phyloP scores from a whole-genome alignment of 2,329 filamentous ascomycete species.

The Byssothecium circinans region DNA sequence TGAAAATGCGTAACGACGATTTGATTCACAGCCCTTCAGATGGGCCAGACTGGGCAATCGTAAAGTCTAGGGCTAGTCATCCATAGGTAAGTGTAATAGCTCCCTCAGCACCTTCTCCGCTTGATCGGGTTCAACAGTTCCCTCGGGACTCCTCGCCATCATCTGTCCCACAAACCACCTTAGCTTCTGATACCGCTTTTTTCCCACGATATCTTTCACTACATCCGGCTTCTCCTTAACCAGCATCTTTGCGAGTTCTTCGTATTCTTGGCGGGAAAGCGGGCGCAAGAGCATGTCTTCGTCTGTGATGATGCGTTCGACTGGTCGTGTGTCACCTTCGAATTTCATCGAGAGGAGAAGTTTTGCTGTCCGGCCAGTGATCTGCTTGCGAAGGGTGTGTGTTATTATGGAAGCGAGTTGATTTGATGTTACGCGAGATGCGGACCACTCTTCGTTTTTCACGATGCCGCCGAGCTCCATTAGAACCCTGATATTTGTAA shows the following conservation, averaged over 20 bases:
- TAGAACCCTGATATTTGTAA: conserved; percentile 44
- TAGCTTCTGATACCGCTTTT: conserved; percentile 65
- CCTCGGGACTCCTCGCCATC: conserved; percentile 62
- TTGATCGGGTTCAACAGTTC: conserved; percentile 62
- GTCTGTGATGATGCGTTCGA: conserved; percentile 58
- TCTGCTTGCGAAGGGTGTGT: conserved; percentile 45
- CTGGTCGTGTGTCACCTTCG: conserved; percentile 51
- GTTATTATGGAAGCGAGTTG: conserved; percentile 50
- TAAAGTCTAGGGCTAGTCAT: not conserved
- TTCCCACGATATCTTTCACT: conserved; percentile 61
- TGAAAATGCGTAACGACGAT: too few species aligned
- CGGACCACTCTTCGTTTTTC: conserved; percentile 46
- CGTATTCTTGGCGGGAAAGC: conserved; percentile 59
- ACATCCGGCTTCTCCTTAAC: conserved; percentile 59
- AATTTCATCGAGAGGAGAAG: conserved; percentile 60
- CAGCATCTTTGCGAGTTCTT: conserved; percentile 55
- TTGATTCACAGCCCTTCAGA: too few species aligned
- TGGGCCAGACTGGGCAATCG: too few species aligned
- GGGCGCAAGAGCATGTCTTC: conserved; percentile 59
- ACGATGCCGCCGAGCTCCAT: conserved; percentile 56
- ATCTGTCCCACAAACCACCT: conserved; percentile 71
- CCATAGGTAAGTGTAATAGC: conserved; percentile 42
- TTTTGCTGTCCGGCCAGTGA: conserved; percentile 62
- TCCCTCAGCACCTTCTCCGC: conserved; percentile 58
- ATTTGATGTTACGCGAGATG: conserved; percentile 41